Evolutionary conservation across 148 eudicot genomes (phyloP), one percentile per base, ranked within the genome.

Genomic region (Oxyria digyna): DNA sequence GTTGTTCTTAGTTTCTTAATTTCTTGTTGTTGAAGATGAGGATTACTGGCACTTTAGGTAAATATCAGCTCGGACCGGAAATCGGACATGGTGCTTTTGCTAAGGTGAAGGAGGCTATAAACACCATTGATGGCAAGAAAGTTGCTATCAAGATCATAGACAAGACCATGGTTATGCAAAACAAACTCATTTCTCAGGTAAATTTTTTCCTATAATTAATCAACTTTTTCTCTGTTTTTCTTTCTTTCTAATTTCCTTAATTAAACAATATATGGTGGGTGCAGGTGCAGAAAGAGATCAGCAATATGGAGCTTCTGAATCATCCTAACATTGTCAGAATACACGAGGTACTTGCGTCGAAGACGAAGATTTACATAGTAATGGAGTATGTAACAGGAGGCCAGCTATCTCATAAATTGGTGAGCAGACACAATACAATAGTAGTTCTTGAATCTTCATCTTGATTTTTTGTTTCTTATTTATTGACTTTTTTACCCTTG

Each of bases 381-480:
- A 85, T 85, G 89, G 89, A 83, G 32, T 78, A 82, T 42, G 78
- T 81, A 59, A 27, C 86, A 0, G 89, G 89, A 63, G 89, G 89
- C 29, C 79, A 75, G 70, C 81, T 85, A 11, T 82, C 86, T 2
- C 81, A 82, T 74, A 82, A 75, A 77, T 50, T 85, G 88, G 88
- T 81, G 65, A 78, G 65, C 6, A 73, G 18, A 33, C 67, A 42
- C 37, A 33, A 10, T 54, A 14, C 15, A 24, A 26, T 27, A 0
- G 14, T 1, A 31, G 9, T 1, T 24, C 62, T 15, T 59, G 65
- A 29, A 27, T 24, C 38, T 59, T 31, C 9, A 1, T 59, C 10
- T 59, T 59, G 37, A 26, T 14, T 59, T 29, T 15, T 13, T n/a
- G 57, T 29, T 7, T 45, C 50, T 45, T n/a, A 46, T 46, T 46